Percentiles rank a stretch among this genome's conserved stretches.
Evolutionary conservation across 163 green algal species (phyloP).

Genomic region (Prototheca wickerhamii): DNA sequence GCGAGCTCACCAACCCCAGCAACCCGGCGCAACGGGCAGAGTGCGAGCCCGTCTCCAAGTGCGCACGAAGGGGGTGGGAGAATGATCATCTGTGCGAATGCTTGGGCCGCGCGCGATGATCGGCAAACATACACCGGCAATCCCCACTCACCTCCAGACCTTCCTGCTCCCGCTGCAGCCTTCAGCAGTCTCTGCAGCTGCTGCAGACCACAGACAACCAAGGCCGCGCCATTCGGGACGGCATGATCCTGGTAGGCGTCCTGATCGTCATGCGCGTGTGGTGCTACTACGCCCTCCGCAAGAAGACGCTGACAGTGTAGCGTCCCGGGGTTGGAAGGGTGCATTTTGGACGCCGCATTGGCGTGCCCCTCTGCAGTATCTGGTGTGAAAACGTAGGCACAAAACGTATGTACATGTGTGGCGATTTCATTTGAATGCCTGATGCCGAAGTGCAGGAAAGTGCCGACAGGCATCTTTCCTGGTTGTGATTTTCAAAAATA

Average conservation of each 20-base stretch:
- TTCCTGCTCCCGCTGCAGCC: slow-evolving; percentile 3
- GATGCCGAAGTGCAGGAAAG: background rate
- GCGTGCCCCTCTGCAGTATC: background rate
- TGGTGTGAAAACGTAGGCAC: too few species aligned
- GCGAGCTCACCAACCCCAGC: slow-evolving; percentile 3
- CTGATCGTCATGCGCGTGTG: slow-evolving; percentile 29
- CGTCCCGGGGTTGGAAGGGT: background rate
- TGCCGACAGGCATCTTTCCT: background rate
- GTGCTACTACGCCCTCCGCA: slow-evolving; percentile 37
- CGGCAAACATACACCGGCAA: too few species aligned
- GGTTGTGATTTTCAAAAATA: background rate
- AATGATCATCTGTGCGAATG: background rate
- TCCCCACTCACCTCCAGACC: background rate
- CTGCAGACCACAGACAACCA: slow-evolving; percentile 13
- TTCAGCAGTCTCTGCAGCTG: slow-evolving; percentile 18
- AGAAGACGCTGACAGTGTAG: slow-evolving; percentile 21
- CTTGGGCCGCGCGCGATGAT: background rate
- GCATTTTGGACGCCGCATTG: background rate
- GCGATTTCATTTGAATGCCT: too few species aligned
- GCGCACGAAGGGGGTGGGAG: background rate
- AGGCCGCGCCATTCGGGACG: slow-evolving; percentile 15
- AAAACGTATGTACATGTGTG: too few species aligned
- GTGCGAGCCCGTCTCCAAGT: slow-evolving; percentile 25
- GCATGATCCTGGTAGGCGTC: slow-evolving; percentile 28
- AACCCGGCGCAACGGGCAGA: slow-evolving; percentile 18